Evolutionary conservation across 2,329 filamentous ascomycete genomes (phyloP), one percentile per base, ranked within the genome.

Genomic region (Neonectria coccinea): DNA sequence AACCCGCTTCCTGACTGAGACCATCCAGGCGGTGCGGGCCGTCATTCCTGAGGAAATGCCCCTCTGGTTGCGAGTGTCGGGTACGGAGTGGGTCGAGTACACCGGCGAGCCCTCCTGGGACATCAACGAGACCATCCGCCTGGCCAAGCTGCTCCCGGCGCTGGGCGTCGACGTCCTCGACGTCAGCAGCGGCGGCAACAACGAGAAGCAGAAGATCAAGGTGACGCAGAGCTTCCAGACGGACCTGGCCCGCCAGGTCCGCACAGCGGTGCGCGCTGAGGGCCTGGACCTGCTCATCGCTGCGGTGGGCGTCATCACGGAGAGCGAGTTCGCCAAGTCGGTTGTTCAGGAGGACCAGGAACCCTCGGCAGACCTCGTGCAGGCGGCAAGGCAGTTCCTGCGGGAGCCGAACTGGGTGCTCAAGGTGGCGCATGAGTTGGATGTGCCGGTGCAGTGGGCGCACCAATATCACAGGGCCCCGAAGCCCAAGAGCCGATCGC

Each of bases 121-220:
- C 5, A 72, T 90, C n/a, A 85, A 90, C 47, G 86, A 94, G 69
- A 77, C 70, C 58, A 78, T 78, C 60, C 70, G 66, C 20, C 70
- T 79, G n/a, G 74, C 74, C 54, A 76, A 77, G 75, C 81, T 91
- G 10, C 85, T 97, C 1, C 91, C 92, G 0, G 86, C 85, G 0
- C 82, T 85, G 12, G 94, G 94, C 31, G 86, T 97, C 47, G 94
- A 97, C 76, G 82, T 97, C 16, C 84, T 97, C 31, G 94, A 97
- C 76, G 88, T 97, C 62, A 93, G 90, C 71, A 90, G 89, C 1
- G 93, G 89, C 36, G 94, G 92, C 42, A 91, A 92, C 75, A 86
- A 89, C 75, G 78, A 82, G 39, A 76, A 79, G 48, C 89, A 92
- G 75, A 82, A 88, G 75, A 87, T 93, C 67, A 78, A 86, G 20